These are phyloP conservation scores for Lachnellula occidentalis DNA, from an alignment of 2,329 filamentous ascomycete genomes.

Conservation along the genomic window DNA sequence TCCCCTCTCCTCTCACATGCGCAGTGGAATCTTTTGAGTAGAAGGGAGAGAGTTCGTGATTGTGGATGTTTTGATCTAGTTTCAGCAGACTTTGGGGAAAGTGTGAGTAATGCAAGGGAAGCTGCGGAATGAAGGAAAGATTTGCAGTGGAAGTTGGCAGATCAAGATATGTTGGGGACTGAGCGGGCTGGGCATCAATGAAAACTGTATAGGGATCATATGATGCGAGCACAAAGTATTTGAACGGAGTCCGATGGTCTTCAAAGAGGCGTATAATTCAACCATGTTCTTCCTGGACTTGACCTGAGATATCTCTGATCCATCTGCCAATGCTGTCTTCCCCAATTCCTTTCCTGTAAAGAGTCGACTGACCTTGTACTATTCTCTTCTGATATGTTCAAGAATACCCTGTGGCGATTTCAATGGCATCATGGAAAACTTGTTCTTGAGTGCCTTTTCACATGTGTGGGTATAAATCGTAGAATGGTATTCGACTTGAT, in stretches of 20 bases:
- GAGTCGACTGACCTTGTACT: too few relatives aligned
- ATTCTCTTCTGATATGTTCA: too few relatives aligned
- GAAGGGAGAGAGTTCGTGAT: slow-evolving; percentile 29
- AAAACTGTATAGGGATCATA: slow-evolving; percentile 20
- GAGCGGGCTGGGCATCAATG: slow-evolving; percentile 44
- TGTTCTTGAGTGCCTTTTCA: too few relatives aligned
- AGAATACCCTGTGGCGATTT: not conserved
- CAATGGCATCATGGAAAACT: not conserved
- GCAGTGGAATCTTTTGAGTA: slow-evolving; percentile 26
- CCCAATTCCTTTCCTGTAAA: too few relatives aligned
- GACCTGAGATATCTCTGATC: not conserved
- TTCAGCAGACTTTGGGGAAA: slow-evolving; percentile 35
- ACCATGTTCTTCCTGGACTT: not conserved
- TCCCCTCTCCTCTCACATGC: slow-evolving; percentile 16
- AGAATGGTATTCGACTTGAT: not conserved
- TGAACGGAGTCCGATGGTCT: not conserved
- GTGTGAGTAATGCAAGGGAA: slow-evolving; percentile 43
- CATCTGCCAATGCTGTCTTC: too few relatives aligned
- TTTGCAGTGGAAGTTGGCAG: slow-evolving; percentile 49
- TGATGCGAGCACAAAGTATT: slow-evolving; percentile 12
- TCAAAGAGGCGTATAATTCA: not conserved
- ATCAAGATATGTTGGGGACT: slow-evolving; percentile 45
- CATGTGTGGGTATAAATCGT: too few relatives aligned
- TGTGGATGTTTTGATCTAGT: slow-evolving; percentile 31
- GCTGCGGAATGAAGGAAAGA: slow-evolving; percentile 46